Evolutionary conservation across 2,329 filamentous ascomycete genomes (phyloP), one percentile per base, ranked within the genome.

Genomic region (Canariomyces notabilis): DNA sequence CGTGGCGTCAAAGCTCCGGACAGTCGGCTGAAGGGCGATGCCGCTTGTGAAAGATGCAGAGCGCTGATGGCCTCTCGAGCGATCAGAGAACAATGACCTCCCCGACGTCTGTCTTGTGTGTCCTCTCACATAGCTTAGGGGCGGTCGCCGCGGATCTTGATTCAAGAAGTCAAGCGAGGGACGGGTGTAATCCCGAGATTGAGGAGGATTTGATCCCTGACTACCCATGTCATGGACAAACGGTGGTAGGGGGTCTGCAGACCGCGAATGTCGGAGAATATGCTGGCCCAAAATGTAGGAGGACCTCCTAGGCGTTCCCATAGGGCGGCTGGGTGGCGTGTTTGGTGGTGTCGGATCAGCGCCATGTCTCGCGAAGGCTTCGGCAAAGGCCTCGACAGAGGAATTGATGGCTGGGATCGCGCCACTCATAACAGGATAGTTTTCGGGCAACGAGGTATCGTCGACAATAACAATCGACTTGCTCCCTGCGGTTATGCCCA

Each of bases 381-480:
- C 76, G 2, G 70, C 66, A 55, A 81, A 78, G 2, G 70, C 70
- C 39, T 79, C 77, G 1, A 73, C 64, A 2, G 77, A 78, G 9
- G 67, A 64, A 44, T 69, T 72, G 19, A 66, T 61, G 3, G 63
- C 65, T 2, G 65, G 62, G 6, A 76, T 59, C 26, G 70, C 70
- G 7, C 72, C 76, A 7, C 75, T 71, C 75, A 81, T 77, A 8
- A 68, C 55, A 1, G 73, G 66, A n/a, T 74, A 63, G 7, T 78
- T 67, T 5, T 69, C 67, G 0, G 73, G 67, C 14, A 75, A 56
- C 0, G 50, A 31, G 2, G 82, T 84, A 23, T 80, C 80, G 48
- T 94, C 87, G 29, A 95, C 81, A 59, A 95, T 94, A 45, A 95
- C 76, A 54, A 95, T 94, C 0, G 89, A 95, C 60, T 61, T 85